Evolutionary conservation across 1,139 yeast species (phyloP), one percentile per base, ranked within the genome.

Genomic region (Blastobotrys aristatus): DNA sequence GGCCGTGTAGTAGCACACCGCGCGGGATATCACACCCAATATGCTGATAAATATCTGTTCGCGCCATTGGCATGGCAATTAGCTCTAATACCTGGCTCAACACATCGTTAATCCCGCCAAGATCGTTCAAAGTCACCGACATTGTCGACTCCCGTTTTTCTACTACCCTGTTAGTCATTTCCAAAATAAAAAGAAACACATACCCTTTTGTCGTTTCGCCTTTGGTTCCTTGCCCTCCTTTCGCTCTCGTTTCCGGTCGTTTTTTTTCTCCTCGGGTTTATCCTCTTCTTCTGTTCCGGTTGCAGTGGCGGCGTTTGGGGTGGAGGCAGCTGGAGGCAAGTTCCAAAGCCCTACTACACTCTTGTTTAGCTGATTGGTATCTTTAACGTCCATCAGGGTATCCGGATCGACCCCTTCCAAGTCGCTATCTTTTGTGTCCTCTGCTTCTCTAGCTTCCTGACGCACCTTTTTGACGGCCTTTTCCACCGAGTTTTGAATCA

Each of bases 1-100:
- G 98, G 0, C 99, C 99, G 65, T 90, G 96, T 27, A 92, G 69
- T 26, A 92, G 66, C 1, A 92, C 96, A 51, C 98, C 98, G 41
- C 97, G 74, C n/a, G 98, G 96, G 13, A 97, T 96, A 57, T 89
- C 96, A 3, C 92, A 90, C 21, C 98, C 97, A 2, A 94, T 83
- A 39, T 83, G 82, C 54, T 81, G 81, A 62, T 85, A 92, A 16
- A 92, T 70, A 54, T 90, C 97, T 1, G 99, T 98, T 55, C 88
- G 80, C 59, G 84, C 83, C 56, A 92, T 90, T 1, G 98, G 98
- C 63, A 90, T 97, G 1, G 92, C 98, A 54, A 92, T 89, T 18
- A 89, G 72, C 64, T 92, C 97, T 81, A 88, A 80, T 14, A 92
- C 73, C 63, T 90, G 95, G 2, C 87, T 77, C 26, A 92, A 80